These are phyloP conservation scores for Trichoderma afroharzianum DNA, from an alignment of 2,329 filamentous ascomycete species.

Conservation along the genomic window DNA sequence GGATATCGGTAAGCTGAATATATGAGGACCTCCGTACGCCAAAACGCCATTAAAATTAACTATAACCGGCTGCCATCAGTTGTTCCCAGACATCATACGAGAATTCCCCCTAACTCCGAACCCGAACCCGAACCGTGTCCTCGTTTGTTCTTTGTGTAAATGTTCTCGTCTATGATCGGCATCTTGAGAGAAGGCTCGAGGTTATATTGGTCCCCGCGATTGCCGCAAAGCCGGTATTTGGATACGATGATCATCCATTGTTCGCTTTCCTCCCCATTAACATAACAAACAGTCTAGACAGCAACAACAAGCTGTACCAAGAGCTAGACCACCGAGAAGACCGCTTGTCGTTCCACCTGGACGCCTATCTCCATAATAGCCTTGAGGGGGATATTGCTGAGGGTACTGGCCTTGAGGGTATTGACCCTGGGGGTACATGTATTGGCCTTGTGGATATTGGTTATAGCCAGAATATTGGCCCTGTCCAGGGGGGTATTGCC, in stretches of 20 bases:
- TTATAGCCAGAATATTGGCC: background rate
- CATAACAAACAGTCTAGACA: conserved; percentile 57
- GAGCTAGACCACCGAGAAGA: conserved; percentile 45
- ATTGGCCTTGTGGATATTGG: conserved; percentile 1
- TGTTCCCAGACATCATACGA: background rate
- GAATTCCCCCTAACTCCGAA: background rate
- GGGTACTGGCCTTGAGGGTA: conserved; percentile 31
- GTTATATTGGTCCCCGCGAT: background rate
- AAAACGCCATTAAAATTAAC: background rate
- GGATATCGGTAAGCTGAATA: background rate
- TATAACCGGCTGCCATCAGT: background rate
- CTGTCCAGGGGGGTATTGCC: conserved; percentile 27
- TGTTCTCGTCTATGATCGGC: background rate
- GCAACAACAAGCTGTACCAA: conserved; percentile 55
- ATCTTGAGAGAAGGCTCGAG: background rate
- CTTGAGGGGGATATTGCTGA: conserved; percentile 24
- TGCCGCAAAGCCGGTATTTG: background rate
- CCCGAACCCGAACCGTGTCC: background rate
- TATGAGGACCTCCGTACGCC: background rate
- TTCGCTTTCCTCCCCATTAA: background rate
- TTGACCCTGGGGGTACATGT: background rate
- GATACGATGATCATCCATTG: background rate
- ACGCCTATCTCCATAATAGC: conserved; percentile 33
- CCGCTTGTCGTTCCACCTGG: conserved; percentile 27
- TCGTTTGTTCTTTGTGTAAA: background rate